Conservation (phyloP, 2,329 filamentous ascomycete species). For the Diaporthe helianthi region DNA sequence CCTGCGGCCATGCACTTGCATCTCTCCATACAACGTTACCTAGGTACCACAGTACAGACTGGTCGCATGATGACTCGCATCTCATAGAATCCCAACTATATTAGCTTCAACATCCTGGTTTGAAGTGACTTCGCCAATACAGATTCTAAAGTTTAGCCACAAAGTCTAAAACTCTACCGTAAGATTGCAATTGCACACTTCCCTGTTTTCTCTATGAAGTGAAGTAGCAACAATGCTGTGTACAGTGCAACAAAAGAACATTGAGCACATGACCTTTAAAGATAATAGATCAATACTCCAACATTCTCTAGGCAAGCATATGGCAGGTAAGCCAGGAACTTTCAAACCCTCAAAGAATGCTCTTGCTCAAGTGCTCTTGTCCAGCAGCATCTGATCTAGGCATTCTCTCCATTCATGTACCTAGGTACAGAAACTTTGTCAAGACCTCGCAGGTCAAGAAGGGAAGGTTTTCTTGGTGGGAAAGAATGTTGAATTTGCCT, state of each 20-base stretch:
- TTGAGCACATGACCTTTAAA: no score
- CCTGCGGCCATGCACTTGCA: not conserved
- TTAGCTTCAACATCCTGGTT: not conserved
- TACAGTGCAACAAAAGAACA: no score
- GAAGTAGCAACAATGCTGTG: no score
- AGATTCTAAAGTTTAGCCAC: not conserved
- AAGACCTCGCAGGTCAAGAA: not conserved
- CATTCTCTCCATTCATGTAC: not conserved
- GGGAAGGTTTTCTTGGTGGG: not conserved
- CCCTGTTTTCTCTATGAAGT: not conserved
- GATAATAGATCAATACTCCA: not conserved
- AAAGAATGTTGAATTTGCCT: not conserved
- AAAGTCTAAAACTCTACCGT: not conserved
- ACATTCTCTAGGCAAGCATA: not conserved
- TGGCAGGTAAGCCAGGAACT: not conserved
- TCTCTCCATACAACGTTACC: constrained; percentile 1
- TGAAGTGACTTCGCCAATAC: not conserved
- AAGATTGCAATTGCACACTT: not conserved
- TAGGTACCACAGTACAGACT: no score
- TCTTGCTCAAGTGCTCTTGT: not conserved
- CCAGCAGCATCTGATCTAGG: not conserved
- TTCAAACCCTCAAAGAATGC: not conserved
- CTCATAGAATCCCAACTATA: not conserved
- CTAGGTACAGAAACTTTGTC: not conserved
- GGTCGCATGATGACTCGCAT: not conserved